Conservation (phyloP, 768 basidiomycete species). For the Leucocoprinus sp. region DNA sequence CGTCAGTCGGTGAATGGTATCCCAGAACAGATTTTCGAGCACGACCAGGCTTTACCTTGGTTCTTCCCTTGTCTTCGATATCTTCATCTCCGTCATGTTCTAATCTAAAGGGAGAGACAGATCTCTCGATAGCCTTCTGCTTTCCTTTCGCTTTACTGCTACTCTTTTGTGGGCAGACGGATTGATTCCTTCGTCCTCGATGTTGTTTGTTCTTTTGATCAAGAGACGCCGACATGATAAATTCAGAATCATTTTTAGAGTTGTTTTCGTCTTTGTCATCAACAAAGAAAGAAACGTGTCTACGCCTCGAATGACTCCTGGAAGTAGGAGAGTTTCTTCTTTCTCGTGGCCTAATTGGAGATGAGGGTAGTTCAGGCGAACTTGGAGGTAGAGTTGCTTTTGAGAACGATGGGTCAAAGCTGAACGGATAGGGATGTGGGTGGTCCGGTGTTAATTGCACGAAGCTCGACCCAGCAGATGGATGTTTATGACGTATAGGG, state of each 20-base stretch:
- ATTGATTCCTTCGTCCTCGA: background rate
- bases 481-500: constrained; percentile 4
- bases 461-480: constrained; percentile 6
- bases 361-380: constrained; percentile 36
- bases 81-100: constrained; percentile 6
- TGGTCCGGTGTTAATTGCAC: constrained; percentile 15
- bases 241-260: constrained; percentile 13
- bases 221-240: constrained; percentile 4
- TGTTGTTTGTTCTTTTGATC: background rate
- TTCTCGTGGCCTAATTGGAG: constrained; percentile 23
- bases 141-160: constrained; percentile 14
- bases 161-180: background rate
- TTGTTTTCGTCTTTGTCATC: constrained; percentile 20
- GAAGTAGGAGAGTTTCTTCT: constrained; percentile 31
- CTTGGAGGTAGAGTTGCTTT: constrained; percentile 43
- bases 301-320: constrained; percentile 45
- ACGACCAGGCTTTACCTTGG: background rate
- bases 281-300: constrained; percentile 49
- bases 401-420: constrained; percentile 39
- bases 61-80: background rate
- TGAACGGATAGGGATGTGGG: constrained; percentile 15
- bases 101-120: background rate
- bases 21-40: no score
- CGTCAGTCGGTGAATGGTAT: no score
- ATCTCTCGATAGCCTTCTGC: constrained; percentile 1